Evolutionary conservation across 1,284 basidiomycete species (phyloP).

Genomic region (Pseudozyma sp.): DNA sequence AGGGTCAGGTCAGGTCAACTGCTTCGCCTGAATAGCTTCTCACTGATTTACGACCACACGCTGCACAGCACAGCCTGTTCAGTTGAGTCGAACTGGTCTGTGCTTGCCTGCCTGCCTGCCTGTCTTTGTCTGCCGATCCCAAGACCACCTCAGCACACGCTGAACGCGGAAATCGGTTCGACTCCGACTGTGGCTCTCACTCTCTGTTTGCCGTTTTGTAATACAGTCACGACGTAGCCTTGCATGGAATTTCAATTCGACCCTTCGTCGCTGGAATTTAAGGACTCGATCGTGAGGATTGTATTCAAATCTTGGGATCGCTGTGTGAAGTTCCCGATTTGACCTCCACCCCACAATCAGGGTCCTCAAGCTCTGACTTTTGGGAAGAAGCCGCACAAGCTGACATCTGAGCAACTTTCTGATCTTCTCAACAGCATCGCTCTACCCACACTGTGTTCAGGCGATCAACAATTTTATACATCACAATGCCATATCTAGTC

Average conservation of each 20-base stretch:
- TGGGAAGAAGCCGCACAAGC: background rate
- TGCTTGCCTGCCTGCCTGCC: slow-evolving; percentile 13
- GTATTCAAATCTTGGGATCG: too few relatives aligned
- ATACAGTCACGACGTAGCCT: slow-evolving; percentile 19
- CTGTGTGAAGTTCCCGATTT: background rate
- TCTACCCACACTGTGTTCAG: background rate
- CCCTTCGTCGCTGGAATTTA: background rate
- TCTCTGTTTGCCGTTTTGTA: background rate
- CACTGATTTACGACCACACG: too few relatives aligned
- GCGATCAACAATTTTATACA: background rate
- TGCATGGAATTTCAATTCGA: slow-evolving; percentile 7
- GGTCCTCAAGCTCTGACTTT: too few relatives aligned
- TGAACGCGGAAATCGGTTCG: slow-evolving; percentile 13
- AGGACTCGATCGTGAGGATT: slow-evolving; percentile 1
- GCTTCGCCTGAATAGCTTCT: too few relatives aligned
- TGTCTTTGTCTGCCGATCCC: slow-evolving; percentile 1
- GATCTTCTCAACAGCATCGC: background rate
- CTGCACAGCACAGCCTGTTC: too few relatives aligned
- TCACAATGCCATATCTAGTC: slow-evolving; percentile 38
- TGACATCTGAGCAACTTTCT: background rate
- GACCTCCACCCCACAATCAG: background rate
- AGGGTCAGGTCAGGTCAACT: too few relatives aligned
- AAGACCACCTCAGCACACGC: slow-evolving; percentile 3
- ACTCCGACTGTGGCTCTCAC: slow-evolving; percentile 1
- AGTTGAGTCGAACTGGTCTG: slow-evolving; percentile 21